Evolutionary conservation across 768 basidiomycete species (phyloP).

Genomic region (Kondoa malvinella): DNA sequence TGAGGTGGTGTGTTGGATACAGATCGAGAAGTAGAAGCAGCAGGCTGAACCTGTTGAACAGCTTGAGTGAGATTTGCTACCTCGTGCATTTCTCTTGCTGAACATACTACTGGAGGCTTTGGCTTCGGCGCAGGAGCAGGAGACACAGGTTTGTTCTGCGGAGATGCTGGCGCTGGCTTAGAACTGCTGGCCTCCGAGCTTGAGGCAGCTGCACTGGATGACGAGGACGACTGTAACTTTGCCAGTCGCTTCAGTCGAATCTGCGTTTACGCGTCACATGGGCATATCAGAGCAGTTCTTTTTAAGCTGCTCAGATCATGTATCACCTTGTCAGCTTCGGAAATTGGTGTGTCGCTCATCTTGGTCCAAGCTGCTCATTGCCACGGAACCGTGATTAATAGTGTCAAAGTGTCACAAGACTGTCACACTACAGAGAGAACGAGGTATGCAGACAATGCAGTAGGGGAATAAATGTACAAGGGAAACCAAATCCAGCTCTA

Average conservation of each 20-base stretch:
- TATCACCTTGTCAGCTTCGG: not conserved
- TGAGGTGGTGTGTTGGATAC: slow-evolving; percentile 2
- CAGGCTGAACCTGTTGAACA: not conserved
- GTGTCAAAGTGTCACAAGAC: no score
- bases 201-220: slow-evolving; percentile 34
- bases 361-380: not conserved
- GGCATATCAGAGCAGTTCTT: not conserved
- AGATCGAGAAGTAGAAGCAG: slow-evolving; percentile 12
- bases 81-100: no score
- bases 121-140: not conserved
- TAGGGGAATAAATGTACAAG: no score
- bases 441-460: no score
- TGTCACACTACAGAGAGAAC: no score
- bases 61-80: slow-evolving; percentile 11
- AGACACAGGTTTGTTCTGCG: slow-evolving; percentile 5
- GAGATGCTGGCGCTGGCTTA: slow-evolving; percentile 15
- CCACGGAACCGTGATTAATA: no score
- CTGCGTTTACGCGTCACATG: slow-evolving; percentile 33
- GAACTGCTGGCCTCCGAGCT: slow-evolving; percentile 24
- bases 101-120: slow-evolving; percentile 9
- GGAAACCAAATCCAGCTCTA: no score
- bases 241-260: slow-evolving; percentile 84
- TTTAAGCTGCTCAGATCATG: not conserved
- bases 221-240: slow-evolving; percentile 38
- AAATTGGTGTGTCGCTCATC: not conserved